These are phyloP conservation scores for Domatiomyces catenatus DNA, from an alignment of 2,329 filamentous ascomycete genomes.

Conservation along the genomic window DNA sequence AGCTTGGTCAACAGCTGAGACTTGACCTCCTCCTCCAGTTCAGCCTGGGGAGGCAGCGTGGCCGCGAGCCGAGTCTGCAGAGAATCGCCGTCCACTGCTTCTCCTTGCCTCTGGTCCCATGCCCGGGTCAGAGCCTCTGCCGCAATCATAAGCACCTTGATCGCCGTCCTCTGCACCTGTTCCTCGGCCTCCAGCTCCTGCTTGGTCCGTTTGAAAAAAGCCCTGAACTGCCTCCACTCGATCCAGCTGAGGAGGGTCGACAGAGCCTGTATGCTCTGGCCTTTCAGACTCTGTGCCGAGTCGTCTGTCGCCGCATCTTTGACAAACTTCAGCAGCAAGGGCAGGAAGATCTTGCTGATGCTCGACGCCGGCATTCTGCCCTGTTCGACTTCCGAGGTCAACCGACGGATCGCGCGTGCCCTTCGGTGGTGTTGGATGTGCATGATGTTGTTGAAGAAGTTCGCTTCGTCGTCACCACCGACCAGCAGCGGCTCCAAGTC, in stretches of 20 bases:
- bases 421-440: slow-evolving; percentile 80
- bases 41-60: slow-evolving; percentile 51
- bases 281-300: slow-evolving; percentile 61
- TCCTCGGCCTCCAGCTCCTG: slow-evolving; percentile 63
- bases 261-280: slow-evolving; percentile 71
- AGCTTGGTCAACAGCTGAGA: slow-evolving; percentile 64
- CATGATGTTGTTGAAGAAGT: slow-evolving; percentile 85
- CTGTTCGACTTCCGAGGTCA: slow-evolving; percentile 52
- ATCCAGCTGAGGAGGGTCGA: slow-evolving; percentile 58
- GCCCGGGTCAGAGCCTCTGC: slow-evolving; percentile 58
- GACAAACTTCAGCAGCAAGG: slow-evolving; percentile 84
- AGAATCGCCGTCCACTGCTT: slow-evolving; percentile 11
- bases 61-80: slow-evolving; percentile 35
- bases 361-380: slow-evolving; percentile 59
- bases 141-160: slow-evolving; percentile 65
- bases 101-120: slow-evolving; percentile 16
- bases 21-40: slow-evolving; percentile 56
- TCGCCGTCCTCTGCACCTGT: slow-evolving; percentile 49
- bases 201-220: slow-evolving; percentile 68
- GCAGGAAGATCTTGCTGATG: slow-evolving; percentile 73
- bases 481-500: slow-evolving; percentile 60
- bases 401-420: slow-evolving; percentile 62
- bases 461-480: slow-evolving; percentile 58
- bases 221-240: slow-evolving; percentile 82
- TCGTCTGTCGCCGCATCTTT: slow-evolving; percentile 71